These are phyloP conservation scores for Ligustrum vulgare DNA, from an alignment of 257 asterid species.

Conservation along the genomic window DNA sequence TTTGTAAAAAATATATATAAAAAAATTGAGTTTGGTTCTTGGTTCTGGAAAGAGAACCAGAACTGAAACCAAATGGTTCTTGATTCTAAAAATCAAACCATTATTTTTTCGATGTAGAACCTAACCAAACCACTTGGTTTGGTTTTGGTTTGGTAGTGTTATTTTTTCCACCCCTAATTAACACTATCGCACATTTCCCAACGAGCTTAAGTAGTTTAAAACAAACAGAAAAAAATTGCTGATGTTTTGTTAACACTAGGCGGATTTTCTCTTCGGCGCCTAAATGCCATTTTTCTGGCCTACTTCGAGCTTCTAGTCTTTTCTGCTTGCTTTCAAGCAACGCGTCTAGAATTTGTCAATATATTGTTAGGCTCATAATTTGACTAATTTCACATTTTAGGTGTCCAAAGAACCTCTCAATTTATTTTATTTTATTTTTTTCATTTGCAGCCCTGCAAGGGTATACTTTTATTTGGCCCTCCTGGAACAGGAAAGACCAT, in stretches of 20 bases:
- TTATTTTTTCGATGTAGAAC: too few relatives aligned
- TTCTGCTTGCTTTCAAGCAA: constrained; percentile 1
- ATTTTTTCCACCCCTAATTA: too few relatives aligned
- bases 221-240: background rate
- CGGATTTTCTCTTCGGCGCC: background rate
- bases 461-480: constrained; percentile 86
- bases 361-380: background rate
- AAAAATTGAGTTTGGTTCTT: too few relatives aligned
- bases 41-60: too few relatives aligned
- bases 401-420: constrained; percentile 13
- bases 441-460: constrained; percentile 78
- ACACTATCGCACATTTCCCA: background rate
- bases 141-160: too few relatives aligned
- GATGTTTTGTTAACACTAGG: background rate
- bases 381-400: background rate
- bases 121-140: too few relatives aligned
- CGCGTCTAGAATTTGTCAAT: constrained; percentile 7
- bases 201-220: constrained; percentile 6
- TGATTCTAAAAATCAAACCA: too few relatives aligned
- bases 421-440: background rate
- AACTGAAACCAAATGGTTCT: too few relatives aligned
- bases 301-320: background rate
- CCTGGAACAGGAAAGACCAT: constrained; percentile 94
- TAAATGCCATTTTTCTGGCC: constrained; percentile 5
- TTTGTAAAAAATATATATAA: too few relatives aligned